Conservation (phyloP, 2,329 filamentous ascomycete genomes). For the Zasmidium cellare region DNA sequence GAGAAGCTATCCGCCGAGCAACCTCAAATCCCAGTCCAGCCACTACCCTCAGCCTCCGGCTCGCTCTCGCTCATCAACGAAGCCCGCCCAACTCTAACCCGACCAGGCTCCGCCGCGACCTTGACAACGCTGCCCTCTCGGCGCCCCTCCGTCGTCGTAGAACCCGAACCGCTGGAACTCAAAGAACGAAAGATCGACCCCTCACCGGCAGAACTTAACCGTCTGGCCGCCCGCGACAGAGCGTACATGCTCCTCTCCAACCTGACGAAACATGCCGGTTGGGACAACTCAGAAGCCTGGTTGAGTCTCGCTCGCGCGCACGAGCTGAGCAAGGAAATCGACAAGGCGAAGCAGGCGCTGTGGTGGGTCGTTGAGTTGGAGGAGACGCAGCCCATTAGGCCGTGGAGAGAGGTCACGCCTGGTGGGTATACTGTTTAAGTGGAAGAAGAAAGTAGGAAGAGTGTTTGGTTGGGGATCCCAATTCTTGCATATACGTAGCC, state of each 20-base stretch:
- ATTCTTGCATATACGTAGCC: not conserved
- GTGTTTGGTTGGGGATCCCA: not conserved
- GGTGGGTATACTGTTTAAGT: slow-evolving; percentile 31
- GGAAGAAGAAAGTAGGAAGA: not conserved
- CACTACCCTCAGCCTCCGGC: slow-evolving; percentile 24
- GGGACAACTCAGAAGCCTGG: slow-evolving; percentile 95
- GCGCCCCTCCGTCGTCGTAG: slow-evolving; percentile 15
- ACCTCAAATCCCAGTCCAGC: slow-evolving; percentile 40
- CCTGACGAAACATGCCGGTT: slow-evolving; percentile 79
- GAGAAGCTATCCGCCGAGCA: slow-evolving; percentile 62
- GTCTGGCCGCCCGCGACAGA: slow-evolving; percentile 85
- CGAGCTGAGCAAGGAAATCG: slow-evolving; percentile 79
- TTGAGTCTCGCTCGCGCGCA: slow-evolving; percentile 82
- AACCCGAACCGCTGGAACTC: slow-evolving; percentile 11
- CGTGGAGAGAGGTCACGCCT: slow-evolving; percentile 63
- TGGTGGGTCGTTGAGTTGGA: slow-evolving; percentile 99
- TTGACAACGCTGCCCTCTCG: slow-evolving; percentile 13
- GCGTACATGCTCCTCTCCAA: slow-evolving; percentile 80
- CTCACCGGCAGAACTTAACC: slow-evolving; percentile 71
- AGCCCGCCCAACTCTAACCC: slow-evolving; percentile 18
- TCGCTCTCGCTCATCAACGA: slow-evolving; percentile 22
- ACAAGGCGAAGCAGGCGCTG: slow-evolving; percentile 86
- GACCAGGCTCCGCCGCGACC: slow-evolving; percentile 18
- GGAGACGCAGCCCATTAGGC: slow-evolving; percentile 75
- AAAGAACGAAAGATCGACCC: slow-evolving; percentile 25